Base-by-base conservation (phyloP, 2,329 filamentous ascomycete species). In the Sporothrix globosa region DNA sequence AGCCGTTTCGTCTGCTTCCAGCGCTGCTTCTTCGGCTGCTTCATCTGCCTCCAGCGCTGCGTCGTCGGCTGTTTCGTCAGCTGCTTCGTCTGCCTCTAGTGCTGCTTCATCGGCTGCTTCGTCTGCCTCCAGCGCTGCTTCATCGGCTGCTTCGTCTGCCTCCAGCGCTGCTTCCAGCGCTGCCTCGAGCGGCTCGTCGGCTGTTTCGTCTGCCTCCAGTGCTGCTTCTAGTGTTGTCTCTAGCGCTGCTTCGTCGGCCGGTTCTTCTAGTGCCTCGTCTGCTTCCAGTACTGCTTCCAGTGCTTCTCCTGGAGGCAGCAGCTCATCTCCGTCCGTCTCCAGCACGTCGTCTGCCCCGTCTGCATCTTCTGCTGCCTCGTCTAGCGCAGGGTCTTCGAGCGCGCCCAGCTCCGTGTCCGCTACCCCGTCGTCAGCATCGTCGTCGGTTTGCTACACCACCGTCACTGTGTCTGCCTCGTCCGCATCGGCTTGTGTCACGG, bases 371-470 rank as follows among this genome's bases (percentile, higher is more conserved):
- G 30, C 56, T 10, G 65, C 54, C 19, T 34, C 69, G 7, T 65
- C 68, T 46, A 19, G 27, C 10, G 34, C 34, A 34, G 34, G 34
- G 34, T 34, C 34, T 34, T 61, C 70, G 11, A 19, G 50, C 9
- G 24, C 52, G 2, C 56, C 68, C 2, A 54, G 46, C 60, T 27
- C 24, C 44, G 24, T n/a, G 21, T 17, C 4, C 17, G 14, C 30
- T 2, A 44, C 14, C 41, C 3, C 53, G 44, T 69, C 67, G 27
- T 60, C 67, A 5, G 21, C 27, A 21, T 56, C 50, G 21, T 67
- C 65, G 4, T 61, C 69, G 7, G 48, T 46, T 19, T 73, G 69
- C 70, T 56, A 50, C 56, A 65, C 70, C 1, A 73, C 70, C 17
- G 19, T 71, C 14, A 19, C 50, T 7, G 27, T 61, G 2, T 69